phyloP scores from a whole-genome alignment of 768 basidiomycete species.

The Mycena venus region DNA sequence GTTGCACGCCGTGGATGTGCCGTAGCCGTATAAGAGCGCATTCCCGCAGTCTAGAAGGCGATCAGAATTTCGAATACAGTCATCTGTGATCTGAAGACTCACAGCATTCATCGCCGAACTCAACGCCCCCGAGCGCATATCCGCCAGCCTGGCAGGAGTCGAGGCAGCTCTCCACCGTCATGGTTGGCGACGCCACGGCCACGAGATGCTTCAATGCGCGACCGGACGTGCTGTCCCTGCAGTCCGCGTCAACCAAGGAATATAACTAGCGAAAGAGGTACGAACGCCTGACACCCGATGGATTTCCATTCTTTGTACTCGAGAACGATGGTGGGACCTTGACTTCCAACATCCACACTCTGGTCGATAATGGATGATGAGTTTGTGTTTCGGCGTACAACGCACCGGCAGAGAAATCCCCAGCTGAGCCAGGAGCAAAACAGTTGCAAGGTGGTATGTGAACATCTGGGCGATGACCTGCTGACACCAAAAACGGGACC shows the following conservation, averaged over 20 bases:
- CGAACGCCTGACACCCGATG: background rate
- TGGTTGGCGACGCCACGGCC: background rate
- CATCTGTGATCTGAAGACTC: background rate
- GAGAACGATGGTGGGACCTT: background rate
- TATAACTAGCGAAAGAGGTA: background rate
- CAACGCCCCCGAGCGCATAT: background rate
- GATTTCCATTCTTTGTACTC: background rate
- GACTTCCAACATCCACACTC: too few relatives aligned
- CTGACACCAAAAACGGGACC: too few relatives aligned
- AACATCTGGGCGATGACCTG: too few relatives aligned
- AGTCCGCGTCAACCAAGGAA: too few relatives aligned
- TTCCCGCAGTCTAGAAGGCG: constrained; percentile 20
- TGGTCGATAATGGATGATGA: too few relatives aligned
- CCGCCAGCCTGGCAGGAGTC: background rate
- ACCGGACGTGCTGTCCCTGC: background rate
- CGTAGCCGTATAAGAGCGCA: constrained; percentile 33
- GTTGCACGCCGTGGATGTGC: constrained; percentile 20
- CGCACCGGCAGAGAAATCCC: too few relatives aligned
- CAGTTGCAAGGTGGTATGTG: too few relatives aligned
- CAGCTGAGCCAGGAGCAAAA: too few relatives aligned
- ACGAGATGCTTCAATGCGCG: background rate
- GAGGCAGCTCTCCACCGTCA: background rate
- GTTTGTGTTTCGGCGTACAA: too few relatives aligned
- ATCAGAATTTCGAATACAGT: background rate
- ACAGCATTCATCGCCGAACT: background rate